Evolutionary conservation across 2,329 filamentous ascomycete genomes (phyloP).

Genomic region (Epichloe brachyelytri): DNA sequence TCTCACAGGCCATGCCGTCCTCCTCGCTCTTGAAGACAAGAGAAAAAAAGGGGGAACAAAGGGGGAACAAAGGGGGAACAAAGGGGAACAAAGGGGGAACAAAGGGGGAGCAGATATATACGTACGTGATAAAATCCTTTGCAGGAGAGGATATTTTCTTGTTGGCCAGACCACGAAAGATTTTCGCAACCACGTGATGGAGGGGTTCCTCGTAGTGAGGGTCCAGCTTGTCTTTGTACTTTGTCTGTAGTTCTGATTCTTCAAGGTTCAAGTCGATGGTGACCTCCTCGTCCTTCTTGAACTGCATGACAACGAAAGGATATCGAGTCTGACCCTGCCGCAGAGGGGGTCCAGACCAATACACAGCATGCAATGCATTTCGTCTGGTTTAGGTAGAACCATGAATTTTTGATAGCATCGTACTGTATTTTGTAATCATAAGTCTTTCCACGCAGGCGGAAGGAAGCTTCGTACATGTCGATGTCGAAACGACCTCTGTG

Average conservation of each 20-base stretch:
- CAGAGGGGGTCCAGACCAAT: conserved; percentile 90
- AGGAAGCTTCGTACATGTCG: conserved; percentile 97
- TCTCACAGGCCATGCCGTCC: not conserved
- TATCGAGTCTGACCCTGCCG: conserved; percentile 96
- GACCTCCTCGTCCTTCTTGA: conserved; percentile 95
- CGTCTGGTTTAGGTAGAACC: conserved; percentile 95
- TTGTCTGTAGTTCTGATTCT: conserved; percentile 67
- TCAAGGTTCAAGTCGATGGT: conserved; percentile 94
- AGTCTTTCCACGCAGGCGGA: conserved; percentile 93
- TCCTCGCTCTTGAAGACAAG: not conserved
- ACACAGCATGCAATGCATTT: conserved; percentile 87
- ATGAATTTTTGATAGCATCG: conserved; percentile 98
- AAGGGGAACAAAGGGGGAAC: accelerated
- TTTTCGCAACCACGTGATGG: conserved; percentile 84
- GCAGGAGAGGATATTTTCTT: conserved; percentile 93
- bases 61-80: accelerated
- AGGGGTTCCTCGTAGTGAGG: conserved; percentile 88
- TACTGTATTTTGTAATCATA: conserved; percentile 99
- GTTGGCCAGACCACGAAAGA: conserved; percentile 86
- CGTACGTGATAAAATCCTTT: conserved; percentile 75
- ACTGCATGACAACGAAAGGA: conserved; percentile 97
- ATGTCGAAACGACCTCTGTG: conserved; percentile 94
- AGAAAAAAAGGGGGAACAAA: not conserved
- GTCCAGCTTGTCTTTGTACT: conserved; percentile 83
- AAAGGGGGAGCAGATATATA: conserved; percentile 6